phyloP scores from a whole-genome alignment of 2,329 filamentous ascomycete genomes.

The Hypoxylon sp. region DNA sequence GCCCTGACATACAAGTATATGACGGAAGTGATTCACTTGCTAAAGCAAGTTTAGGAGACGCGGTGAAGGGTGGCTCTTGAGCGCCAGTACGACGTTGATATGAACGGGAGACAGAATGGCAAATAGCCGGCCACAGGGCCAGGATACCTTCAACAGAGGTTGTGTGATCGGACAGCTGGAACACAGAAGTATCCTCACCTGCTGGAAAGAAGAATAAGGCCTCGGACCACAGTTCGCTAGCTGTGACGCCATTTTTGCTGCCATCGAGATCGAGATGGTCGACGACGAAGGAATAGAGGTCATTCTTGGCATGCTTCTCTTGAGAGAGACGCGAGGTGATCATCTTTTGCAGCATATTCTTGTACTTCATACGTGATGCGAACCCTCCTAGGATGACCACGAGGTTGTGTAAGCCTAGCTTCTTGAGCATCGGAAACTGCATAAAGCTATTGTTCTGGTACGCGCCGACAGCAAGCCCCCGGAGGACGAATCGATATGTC shows the following conservation, averaged over 20 bases:
- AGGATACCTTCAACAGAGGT: too few species aligned
- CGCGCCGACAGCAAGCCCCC: not conserved
- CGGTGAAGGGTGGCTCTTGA: too few species aligned
- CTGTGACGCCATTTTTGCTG: not conserved
- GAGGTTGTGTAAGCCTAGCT: not conserved
- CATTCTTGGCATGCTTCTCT: slow-evolving; percentile 53
- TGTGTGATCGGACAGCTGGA: too few species aligned
- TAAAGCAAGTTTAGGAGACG: not conserved
- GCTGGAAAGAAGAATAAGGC: slow-evolving; percentile 34
- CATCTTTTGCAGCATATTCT: slow-evolving; percentile 19
- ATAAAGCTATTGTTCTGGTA: slow-evolving; percentile 25
- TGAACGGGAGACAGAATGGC: too few species aligned
- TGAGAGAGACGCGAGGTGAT: slow-evolving; percentile 12
- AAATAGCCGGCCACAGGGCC: too few species aligned
- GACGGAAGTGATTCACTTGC: too few species aligned
- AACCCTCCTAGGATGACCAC: not conserved
- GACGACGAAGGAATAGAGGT: slow-evolving; percentile 64
- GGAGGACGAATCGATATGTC: slow-evolving; percentile 22
- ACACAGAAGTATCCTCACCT: too few species aligned
- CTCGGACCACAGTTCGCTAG: slow-evolving; percentile 37
- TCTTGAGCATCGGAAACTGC: slow-evolving; percentile 15
- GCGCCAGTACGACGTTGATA: too few species aligned
- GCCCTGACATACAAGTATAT: too few species aligned
- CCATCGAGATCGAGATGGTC: slow-evolving; percentile 20
- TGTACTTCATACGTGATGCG: slow-evolving; percentile 5